Conservation (phyloP, 805 yeast genomes). For the Saccharomycopsis babjevae region DNA sequence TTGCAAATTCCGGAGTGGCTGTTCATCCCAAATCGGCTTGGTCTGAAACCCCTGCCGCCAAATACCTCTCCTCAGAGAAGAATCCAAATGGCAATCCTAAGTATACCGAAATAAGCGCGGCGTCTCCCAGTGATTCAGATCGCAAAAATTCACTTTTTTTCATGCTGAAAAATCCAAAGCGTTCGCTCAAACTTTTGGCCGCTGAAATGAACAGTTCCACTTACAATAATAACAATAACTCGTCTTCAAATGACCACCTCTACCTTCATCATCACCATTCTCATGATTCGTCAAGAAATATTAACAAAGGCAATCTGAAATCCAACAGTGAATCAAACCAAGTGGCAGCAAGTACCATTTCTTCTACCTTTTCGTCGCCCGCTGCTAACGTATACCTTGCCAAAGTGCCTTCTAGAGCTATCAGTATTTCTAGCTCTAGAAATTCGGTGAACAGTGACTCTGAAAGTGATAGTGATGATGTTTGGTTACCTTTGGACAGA, state of each 20-base stretch:
- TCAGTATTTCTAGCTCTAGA: neutral
- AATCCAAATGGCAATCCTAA: neutral
- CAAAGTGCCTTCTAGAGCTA: neutral
- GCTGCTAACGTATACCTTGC: neutral
- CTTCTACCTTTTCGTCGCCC: neutral
- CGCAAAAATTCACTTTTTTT: neutral
- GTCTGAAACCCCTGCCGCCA: too few relatives aligned
- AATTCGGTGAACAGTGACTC: neutral
- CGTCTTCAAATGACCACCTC: too few relatives aligned
- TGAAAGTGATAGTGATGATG: slow-evolving; percentile 1
- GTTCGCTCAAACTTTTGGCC: neutral
- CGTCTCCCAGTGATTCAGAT: neutral
- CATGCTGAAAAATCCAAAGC: neutral
- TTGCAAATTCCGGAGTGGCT: too few relatives aligned
- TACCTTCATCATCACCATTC: too few relatives aligned
- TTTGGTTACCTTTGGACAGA: slow-evolving; percentile 4
- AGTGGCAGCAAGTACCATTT: neutral
- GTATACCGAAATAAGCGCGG: neutral
- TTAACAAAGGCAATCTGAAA: neutral
- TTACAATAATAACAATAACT: neutral
- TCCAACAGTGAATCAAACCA: neutral
- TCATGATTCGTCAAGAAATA: neutral
- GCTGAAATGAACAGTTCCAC: neutral
- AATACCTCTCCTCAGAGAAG: too few relatives aligned
- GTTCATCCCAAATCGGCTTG: too few relatives aligned